Conservation (phyloP, 192 early-diverging fungal genomes). For the Rhizophagus clarus region DNA sequence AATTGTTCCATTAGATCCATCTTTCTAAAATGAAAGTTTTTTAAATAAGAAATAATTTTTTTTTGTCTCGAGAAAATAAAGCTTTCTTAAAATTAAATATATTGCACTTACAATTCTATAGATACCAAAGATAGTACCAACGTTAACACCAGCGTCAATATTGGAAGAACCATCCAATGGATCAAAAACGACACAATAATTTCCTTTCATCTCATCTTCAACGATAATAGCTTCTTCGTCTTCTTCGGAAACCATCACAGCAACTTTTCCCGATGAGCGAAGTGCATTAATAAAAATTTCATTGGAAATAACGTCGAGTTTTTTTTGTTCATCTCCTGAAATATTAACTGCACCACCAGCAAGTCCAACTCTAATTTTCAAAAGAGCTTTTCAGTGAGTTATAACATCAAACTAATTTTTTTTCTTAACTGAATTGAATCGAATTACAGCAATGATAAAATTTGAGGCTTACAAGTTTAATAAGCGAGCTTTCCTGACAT, state of each 20-base stretch:
- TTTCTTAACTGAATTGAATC: neutral
- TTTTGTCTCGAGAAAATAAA: neutral
- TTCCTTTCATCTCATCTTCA: conserved; percentile 72
- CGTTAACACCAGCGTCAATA: conserved; percentile 98
- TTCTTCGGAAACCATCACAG: conserved; percentile 96
- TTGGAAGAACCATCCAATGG: conserved; percentile 97
- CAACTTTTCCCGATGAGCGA: conserved; percentile 83
- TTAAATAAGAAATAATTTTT: conserved; percentile 15
- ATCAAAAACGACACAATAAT: conserved; percentile 97
- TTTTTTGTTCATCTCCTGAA: conserved; percentile 94
- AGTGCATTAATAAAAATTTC: conserved; percentile 98
- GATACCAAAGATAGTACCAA: conserved; percentile 99
- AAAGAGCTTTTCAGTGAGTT: neutral
- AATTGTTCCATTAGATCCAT: conserved; percentile 52
- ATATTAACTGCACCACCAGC: conserved; percentile 83
- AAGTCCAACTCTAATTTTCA: conserved; percentile 70
- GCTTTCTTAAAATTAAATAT: neutral
- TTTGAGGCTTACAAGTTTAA: conserved; percentile 78
- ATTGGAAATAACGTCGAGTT: conserved; percentile 95
- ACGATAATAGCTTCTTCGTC: conserved; percentile 92
- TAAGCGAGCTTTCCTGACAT: conserved; percentile 94
- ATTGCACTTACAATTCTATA: conserved; percentile 76
- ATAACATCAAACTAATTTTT: neutral
- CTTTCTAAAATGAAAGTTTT: conserved; percentile 43
- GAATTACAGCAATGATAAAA: neutral